Evolutionary conservation across 2,329 filamentous ascomycete species (phyloP).

Genomic region (Exserohilum rostratum): DNA sequence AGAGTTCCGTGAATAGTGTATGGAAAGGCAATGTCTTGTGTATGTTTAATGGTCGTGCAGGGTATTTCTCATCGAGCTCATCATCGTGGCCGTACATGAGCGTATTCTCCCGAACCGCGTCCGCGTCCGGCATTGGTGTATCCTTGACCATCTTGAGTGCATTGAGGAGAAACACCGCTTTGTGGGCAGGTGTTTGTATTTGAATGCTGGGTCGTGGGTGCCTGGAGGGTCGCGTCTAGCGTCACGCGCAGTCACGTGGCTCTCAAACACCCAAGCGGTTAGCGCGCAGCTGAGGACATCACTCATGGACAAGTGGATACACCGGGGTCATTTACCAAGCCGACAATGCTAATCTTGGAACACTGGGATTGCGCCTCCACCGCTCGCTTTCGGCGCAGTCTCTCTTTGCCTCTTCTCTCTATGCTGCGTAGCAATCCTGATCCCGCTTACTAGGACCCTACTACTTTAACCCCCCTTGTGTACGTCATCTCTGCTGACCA

Average conservation of each 20-base stretch:
- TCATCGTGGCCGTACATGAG: constrained; percentile 57
- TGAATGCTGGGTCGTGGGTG: constrained; percentile 9
- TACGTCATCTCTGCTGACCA: constrained; percentile 21
- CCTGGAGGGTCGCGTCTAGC: constrained; percentile 18
- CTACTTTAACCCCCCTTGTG: constrained; percentile 3
- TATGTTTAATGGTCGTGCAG: constrained; percentile 81
- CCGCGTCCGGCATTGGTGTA: constrained; percentile 48
- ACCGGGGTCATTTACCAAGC: constrained; percentile 10
- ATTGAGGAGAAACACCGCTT: constrained; percentile 11
- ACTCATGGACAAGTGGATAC: constrained; percentile 13
- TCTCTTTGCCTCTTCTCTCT: constrained; percentile 16
- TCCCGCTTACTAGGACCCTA: constrained; percentile 1
- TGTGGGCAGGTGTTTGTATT: constrained; percentile 2
- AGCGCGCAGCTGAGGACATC: constrained; percentile 7
- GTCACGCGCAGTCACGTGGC: constrained; percentile 26
- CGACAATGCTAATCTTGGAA: constrained; percentile 14
- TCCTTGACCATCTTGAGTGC: constrained; percentile 37
- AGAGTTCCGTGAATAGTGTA: constrained; percentile 75
- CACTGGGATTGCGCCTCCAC: constrained; percentile 12
- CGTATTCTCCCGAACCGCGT: constrained; percentile 54
- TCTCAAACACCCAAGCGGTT: constrained; percentile 2
- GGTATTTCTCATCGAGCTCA: constrained; percentile 64
- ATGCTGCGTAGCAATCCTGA: constrained; percentile 11
- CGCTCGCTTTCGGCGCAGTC: constrained; percentile 19
- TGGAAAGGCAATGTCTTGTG: constrained; percentile 82